Base-by-base conservation (phyloP, 2,329 filamentous ascomycete species). In the Aureobasidium musti region DNA sequence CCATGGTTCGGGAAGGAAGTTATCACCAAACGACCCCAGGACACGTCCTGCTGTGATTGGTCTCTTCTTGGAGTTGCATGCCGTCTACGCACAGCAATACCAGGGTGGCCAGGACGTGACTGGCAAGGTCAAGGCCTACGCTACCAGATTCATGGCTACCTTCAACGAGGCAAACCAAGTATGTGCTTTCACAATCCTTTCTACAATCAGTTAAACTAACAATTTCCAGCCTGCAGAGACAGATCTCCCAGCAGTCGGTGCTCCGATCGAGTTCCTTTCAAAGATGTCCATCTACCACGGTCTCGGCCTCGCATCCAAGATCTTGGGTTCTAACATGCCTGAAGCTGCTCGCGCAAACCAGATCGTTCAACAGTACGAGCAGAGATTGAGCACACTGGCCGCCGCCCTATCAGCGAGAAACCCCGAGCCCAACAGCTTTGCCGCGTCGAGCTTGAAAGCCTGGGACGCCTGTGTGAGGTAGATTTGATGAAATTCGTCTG, bases 21-120 rank as follows among this genome's bases (percentile, higher is more conserved):
- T 71, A 11, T 64, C 67, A 7, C 66, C 65, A 52, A 67, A 71
- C 11, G 75, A 81, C 69, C 69, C 72, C n/a, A 74, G 75, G 63
- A 72, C 65, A 65, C 70, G 73, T 52, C 78, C 80, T 1, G 71
- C 73, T 4, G 75, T 80, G 4, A 73, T 82, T 39, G 80, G 77
- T n/a, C 67, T 78, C 33, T 77, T 79, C 61, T 72, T 82, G 6
- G 79, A 81, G 70, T 68, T 83, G 71, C 74, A 77, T 21, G 79
- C 80, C 33, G 73, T 79, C 5, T 72, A 76, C 52, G 78, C 77
- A 3, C 74, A 77, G 61, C 75, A 73, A 67, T 72, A 79, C 63
- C 66, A 70, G 5, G 72, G 67, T 1, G 74, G 72, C 0, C 65
- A 73, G 66, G 78, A 79, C 52, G 74, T 70, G 37, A 75, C 77